phyloP scores from a whole-genome alignment of 2,329 filamentous ascomycete species.

The Ilyonectria mors-panacis region DNA sequence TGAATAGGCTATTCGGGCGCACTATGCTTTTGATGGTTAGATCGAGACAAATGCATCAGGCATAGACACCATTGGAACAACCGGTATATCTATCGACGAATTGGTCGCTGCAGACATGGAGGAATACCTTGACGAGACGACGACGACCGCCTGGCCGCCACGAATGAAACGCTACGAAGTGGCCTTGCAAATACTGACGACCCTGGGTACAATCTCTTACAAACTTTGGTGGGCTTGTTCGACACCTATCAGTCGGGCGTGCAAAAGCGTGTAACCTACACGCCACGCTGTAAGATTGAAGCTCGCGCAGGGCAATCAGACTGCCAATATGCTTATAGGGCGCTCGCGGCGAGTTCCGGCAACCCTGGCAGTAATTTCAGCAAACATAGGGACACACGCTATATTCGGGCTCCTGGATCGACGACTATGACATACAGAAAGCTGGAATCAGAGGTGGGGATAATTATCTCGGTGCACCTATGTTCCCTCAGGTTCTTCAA shows the following conservation, averaged over 20 bases:
- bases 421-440: not conserved
- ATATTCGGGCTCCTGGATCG: not conserved
- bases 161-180: slow-evolving; percentile 1
- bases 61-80: not conserved
- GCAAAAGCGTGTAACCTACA: not conserved
- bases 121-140: not conserved
- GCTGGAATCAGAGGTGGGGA: not conserved
- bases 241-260: too few species aligned
- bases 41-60: not conserved
- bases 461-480: not conserved
- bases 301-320: not conserved
- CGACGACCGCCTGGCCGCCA: not conserved
- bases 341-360: not conserved
- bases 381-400: not conserved
- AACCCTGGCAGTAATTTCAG: not conserved
- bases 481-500: not conserved
- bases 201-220: not conserved
- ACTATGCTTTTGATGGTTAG: slow-evolving; percentile 2
- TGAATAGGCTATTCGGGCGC: not conserved
- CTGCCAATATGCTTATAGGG: not conserved
- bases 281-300: not conserved
- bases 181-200: not conserved
- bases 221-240: not conserved
- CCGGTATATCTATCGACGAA: not conserved
- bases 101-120: not conserved